Base-by-base conservation (phyloP, 441 rosid species). In the Arabidopsis hybrid region DNA sequence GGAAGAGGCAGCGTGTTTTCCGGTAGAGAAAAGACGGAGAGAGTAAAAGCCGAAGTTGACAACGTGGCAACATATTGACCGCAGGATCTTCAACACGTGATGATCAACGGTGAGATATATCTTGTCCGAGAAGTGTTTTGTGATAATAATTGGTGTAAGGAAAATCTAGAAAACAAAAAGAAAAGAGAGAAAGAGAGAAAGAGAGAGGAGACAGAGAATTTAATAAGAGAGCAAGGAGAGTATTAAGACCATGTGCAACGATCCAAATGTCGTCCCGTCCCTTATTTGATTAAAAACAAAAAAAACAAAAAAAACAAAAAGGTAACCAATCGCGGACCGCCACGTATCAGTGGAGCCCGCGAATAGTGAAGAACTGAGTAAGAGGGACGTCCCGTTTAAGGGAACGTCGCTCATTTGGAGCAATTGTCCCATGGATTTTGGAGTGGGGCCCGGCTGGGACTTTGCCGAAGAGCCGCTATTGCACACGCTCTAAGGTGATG, bases 61-160 rank as follows among this genome's bases (percentile, higher is more conserved):
- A 1, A 69, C 71, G 75, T 75, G 75, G 65, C 75, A 36, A 29
- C 0, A 45, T 8, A 7, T 0, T 38, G 0, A 75, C 75, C 75
- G 71, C 18, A 42, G 31, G 71, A 75, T 75, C 31, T 0, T 36
- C 18, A 38, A 45, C 39, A 42, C 29, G 49, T 34, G 49, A 61
- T 43, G 58, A 69, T 69, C 46, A 63, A 88, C 91, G 85, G 85
- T 84, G 79, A 79, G 81, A 71, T 79, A 78, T 82, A 9, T 80
- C 84, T 84, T 70, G 47, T 85, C 78, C 77, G 83, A 83, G 62
- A 70, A 81, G 50, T 67, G 60, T 34, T 42, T 2, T 42, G 42
- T 29, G 42, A 55, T 29, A 46, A 0, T 1, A 31, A 1, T 39
- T 2, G 10, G 45, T n/a, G 57, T 40, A 38, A 10, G 29, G 40